Evolutionary conservation across 305 asterid genomes (phyloP), one percentile per base, ranked within the genome.

Genomic region (Solanum chacoense): DNA sequence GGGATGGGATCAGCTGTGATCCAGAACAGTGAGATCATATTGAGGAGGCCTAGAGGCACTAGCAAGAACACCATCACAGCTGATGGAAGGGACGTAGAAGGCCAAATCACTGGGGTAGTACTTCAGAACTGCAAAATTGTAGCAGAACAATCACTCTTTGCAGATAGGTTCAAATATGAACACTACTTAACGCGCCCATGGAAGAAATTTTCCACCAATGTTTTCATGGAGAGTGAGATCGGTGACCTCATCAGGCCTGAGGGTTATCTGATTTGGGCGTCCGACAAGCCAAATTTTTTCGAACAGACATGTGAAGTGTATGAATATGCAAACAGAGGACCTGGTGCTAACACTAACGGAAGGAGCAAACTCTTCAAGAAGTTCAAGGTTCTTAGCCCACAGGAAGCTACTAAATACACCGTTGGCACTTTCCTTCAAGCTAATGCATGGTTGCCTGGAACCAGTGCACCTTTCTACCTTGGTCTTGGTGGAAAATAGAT

Each of bases 91-190:
- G 92, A 90, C 34, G 26, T 90, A 8, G 5, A 2, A 0, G 87
- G 37, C 6, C 93, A 92, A 8, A 92, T 89, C 40, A 86, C 87
- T 29, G 98, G 99, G 1, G 31, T 96, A 50, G 96, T 96, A 6
- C 75, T 96, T 75, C 99, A 96, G 67, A 93, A 93, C 91, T 94
- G 98, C 92, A 87, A 78, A 84, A 95, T 96, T 13, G 91, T 92
- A 5, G 91, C 98, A 22, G 99, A 93, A 63, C 36, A 69, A 13
- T 90, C 13, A 11, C 89, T 92, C 0, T 87, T 5, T 89, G 90
- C 93, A 0, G 38, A 6, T 1, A 90, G 97, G 85, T 93, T 93
- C 89, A 3, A 88, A 24, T 26, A 89, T 1, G 87, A 88, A 2
- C 92, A 90, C 6, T 95, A 91, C 91, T 89, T 96, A 6, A 94